These are phyloP conservation scores for Chlorella sp. DNA, from an alignment of 139 green algal genomes.

Conservation along the genomic window DNA sequence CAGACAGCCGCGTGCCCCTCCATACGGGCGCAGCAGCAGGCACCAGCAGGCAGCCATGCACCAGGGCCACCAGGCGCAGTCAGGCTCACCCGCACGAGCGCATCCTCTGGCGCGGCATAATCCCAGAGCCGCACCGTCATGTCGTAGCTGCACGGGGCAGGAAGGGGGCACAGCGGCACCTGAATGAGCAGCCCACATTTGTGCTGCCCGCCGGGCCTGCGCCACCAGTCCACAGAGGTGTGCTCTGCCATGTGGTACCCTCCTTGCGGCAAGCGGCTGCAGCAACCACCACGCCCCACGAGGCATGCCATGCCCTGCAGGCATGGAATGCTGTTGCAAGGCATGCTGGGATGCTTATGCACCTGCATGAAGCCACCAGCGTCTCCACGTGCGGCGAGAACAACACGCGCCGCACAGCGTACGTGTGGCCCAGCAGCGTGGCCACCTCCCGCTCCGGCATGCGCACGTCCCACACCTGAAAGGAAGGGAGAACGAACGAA, in stretches of 20 bases:
- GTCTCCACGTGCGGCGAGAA: constrained; percentile 88
- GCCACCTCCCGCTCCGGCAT: constrained; percentile 65
- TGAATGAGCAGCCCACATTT: background rate
- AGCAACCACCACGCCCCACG: too few species aligned
- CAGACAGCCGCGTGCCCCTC: too few species aligned
- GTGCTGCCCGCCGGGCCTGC: background rate
- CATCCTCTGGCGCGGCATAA: constrained; percentile 67
- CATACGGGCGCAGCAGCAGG: too few species aligned
- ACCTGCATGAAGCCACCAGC: constrained; percentile 82
- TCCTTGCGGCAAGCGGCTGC: too few species aligned
- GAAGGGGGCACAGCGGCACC: background rate
- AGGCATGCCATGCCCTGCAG: too few species aligned
- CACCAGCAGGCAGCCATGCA: too few species aligned
- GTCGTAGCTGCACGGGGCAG: constrained; percentile 21
- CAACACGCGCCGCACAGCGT: constrained; percentile 72
- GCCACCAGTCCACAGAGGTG: too few species aligned
- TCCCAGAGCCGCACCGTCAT: constrained; percentile 93
- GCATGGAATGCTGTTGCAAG: too few species aligned
- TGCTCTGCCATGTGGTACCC: too few species aligned
- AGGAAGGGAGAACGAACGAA: background rate
- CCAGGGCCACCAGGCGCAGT: constrained; percentile 39
- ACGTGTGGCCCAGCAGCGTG: constrained; percentile 80
- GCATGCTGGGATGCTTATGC: too few species aligned
- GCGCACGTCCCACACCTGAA: constrained; percentile 82
- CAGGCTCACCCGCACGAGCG: constrained; percentile 53